These are phyloP conservation scores for Achaetomiella virescens DNA, from an alignment of 495 filamentous ascomycete genomes.

Conservation along the genomic window DNA sequence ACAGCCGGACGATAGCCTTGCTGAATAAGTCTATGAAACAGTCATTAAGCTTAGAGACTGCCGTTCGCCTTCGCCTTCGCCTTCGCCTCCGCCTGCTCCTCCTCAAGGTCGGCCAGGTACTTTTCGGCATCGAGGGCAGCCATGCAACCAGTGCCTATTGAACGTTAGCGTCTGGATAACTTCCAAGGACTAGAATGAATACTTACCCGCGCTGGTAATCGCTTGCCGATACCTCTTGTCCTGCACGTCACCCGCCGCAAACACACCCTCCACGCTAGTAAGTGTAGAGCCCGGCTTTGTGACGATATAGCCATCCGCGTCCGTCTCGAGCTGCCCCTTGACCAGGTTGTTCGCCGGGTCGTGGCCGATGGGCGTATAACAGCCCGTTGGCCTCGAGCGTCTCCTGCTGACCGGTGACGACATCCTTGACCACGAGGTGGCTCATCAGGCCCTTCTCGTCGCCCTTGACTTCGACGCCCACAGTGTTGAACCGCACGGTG, in stretches of 20 bases:
- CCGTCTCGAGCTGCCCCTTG: slow-evolving; percentile 78
- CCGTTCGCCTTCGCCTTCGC: slow-evolving; percentile 14
- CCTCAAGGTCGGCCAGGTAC: slow-evolving; percentile 71
- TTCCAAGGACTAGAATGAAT: background rate
- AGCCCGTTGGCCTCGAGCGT: slow-evolving; percentile 82
- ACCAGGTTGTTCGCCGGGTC: slow-evolving; percentile 85
- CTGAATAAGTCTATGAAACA: slow-evolving; percentile 6
- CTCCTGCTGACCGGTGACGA: slow-evolving; percentile 69
- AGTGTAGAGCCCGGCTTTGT: slow-evolving; percentile 83
- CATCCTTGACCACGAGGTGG: slow-evolving; percentile 71
- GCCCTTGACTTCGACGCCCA: slow-evolving; percentile 75
- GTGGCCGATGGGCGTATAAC: slow-evolving; percentile 97
- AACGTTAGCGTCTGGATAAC: slow-evolving; percentile 28
- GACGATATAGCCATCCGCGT: slow-evolving; percentile 80
- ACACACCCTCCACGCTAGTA: slow-evolving; percentile 87
- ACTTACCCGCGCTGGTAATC: slow-evolving; percentile 92
- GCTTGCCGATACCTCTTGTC: slow-evolving; percentile 98
- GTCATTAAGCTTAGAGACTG: slow-evolving; percentile 23
- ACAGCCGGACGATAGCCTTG: no score
- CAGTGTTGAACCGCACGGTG: slow-evolving; percentile 76
- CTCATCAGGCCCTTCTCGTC: slow-evolving; percentile 83
- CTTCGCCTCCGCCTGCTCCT: slow-evolving; percentile 31
- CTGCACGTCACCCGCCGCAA: slow-evolving; percentile 95
- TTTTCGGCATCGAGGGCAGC: slow-evolving; percentile 95
- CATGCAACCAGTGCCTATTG: slow-evolving; percentile 79